phyloP scores from a whole-genome alignment of 371 early-diverging fungal genomes.

The Gilbertella persicaria region DNA sequence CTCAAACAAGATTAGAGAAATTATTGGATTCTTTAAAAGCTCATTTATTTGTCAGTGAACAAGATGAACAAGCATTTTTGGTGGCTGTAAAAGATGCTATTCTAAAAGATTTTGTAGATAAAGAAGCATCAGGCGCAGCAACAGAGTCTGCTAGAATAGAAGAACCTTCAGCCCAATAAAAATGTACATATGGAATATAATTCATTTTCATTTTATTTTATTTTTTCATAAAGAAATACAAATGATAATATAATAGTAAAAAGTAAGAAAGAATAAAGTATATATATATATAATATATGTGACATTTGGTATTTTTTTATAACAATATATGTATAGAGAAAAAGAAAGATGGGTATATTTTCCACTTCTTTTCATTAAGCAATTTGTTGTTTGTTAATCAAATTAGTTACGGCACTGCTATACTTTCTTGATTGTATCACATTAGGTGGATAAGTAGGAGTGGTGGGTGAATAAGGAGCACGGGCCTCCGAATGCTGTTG shows the following conservation, averaged over 20 bases:
- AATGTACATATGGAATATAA: too few species aligned
- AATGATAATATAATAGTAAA: too few species aligned
- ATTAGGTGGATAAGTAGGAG: constrained; percentile 10
- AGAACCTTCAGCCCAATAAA: too few species aligned
- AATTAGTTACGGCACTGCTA: constrained; percentile 7
- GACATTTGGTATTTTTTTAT: too few species aligned
- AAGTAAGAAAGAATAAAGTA: too few species aligned
- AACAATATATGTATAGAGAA: too few species aligned
- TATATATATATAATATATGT: too few species aligned
- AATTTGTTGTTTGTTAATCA: constrained; percentile 14
- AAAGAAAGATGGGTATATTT: background rate
- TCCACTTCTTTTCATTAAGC: background rate
- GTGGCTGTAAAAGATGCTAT: constrained; percentile 36
- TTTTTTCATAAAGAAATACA: too few species aligned
- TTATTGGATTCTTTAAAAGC: constrained; percentile 44
- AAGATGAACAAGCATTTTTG: constrained; percentile 36
- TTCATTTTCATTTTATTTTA: too few species aligned
- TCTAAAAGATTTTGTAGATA: constrained; percentile 13
- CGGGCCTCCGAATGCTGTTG: constrained; percentile 2
- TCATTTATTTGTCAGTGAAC: constrained; percentile 40
- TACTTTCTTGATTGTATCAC: constrained; percentile 16
- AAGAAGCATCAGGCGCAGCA: background rate
- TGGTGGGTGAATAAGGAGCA: constrained; percentile 15
- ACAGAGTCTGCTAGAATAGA: background rate
- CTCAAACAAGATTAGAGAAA: constrained; percentile 46